Evolutionary conservation across 768 basidiomycete genomes (phyloP).

Genomic region (Russula brevipes): DNA sequence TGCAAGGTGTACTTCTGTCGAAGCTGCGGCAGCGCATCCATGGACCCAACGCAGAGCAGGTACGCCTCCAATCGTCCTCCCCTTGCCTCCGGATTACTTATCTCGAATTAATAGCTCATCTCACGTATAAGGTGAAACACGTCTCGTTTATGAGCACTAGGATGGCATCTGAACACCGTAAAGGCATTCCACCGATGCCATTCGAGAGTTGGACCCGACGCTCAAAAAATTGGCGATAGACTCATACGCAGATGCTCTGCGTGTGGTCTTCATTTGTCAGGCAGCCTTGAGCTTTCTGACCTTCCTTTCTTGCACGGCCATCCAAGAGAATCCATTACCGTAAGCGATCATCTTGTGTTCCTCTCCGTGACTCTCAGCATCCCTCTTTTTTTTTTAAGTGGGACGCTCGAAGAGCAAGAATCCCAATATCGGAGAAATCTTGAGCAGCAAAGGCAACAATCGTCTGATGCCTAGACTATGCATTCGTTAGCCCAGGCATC

Average conservation of each 20-base stretch:
- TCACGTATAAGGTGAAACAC: constrained; percentile 54
- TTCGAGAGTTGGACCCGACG: constrained; percentile 55
- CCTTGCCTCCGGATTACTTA: constrained; percentile 17
- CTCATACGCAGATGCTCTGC: constrained; percentile 76
- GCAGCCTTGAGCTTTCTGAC: constrained; percentile 59
- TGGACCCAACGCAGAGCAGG: constrained; percentile 69
- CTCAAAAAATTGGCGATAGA: constrained; percentile 58
- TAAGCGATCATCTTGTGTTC: constrained; percentile 25
- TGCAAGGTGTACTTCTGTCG: constrained; percentile 71
- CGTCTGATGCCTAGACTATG: constrained; percentile 12
- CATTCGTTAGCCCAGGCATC: background rate
- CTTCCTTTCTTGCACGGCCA: constrained; percentile 65
- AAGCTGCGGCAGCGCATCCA: constrained; percentile 70
- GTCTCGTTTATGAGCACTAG: constrained; percentile 18
- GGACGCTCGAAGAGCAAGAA: constrained; percentile 58
- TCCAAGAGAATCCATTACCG: constrained; percentile 69
- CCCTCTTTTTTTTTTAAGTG: constrained; percentile 35
- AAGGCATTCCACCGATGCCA: constrained; percentile 69
- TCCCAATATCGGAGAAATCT: constrained; percentile 40
- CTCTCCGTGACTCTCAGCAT: background rate
- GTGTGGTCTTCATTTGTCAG: constrained; percentile 79
- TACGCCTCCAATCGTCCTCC: constrained; percentile 35
- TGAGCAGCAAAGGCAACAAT: background rate
- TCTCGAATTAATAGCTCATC: constrained; percentile 51
- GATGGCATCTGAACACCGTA: constrained; percentile 7